Evolutionary conservation across 257 asterid species (phyloP).

Genomic region (Schizonepeta tenuifolia): DNA sequence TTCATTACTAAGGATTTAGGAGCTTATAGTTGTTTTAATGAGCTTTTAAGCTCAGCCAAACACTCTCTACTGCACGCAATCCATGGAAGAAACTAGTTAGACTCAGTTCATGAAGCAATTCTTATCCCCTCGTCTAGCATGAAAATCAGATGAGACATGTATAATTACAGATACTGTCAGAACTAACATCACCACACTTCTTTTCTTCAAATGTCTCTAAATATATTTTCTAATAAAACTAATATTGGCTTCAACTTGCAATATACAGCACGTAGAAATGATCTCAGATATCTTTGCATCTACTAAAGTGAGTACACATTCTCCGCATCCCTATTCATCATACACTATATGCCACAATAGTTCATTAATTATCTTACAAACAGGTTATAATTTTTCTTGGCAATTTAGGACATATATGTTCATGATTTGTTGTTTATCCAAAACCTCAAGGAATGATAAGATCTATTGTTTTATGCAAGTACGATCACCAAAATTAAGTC

Average conservation of each 20-base stretch:
- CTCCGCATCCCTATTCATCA: neutral
- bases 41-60: too few relatives aligned
- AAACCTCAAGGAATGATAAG: neutral
- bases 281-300: neutral
- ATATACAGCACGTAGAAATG: neutral
- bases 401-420: neutral
- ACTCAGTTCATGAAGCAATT: neutral
- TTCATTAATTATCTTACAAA: neutral
- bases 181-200: neutral
- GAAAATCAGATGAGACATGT: constrained; percentile 7
- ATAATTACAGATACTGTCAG: neutral
- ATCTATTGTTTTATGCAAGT: neutral
- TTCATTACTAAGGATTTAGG: too few relatives aligned
- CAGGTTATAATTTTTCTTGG: neutral
- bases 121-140: neutral
- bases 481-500: neutral
- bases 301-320: neutral
- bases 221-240: neutral
- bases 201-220: neutral
- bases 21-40: too few relatives aligned
- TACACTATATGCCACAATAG: neutral
- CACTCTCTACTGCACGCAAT: neutral
- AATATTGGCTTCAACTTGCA: constrained; percentile 1
- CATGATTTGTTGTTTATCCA: constrained; percentile 4
- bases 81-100: neutral